phyloP scores from a whole-genome alignment of 179 eudicot genomes.

The Spergularia azorica region DNA sequence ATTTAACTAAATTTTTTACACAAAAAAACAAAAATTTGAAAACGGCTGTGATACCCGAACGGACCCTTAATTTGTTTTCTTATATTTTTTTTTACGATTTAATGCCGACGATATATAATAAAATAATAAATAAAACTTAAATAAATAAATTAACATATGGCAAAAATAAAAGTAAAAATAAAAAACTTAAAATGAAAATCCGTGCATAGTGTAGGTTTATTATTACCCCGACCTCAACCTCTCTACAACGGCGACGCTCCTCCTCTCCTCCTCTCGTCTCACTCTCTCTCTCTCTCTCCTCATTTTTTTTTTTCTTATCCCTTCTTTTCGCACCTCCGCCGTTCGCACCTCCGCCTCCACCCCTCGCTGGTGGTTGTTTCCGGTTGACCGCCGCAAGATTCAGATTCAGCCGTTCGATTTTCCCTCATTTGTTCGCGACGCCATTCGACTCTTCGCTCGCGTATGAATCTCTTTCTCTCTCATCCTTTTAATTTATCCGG shows the following conservation, averaged over 20 bases:
- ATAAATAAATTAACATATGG: too few relatives aligned
- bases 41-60: too few relatives aligned
- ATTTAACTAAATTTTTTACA: too few relatives aligned
- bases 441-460: background rate
- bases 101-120: too few relatives aligned
- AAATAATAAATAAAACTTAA: too few relatives aligned
- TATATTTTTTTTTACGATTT: too few relatives aligned
- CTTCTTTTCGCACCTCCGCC: background rate
- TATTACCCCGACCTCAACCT: background rate
- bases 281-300: background rate
- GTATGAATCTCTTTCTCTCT: background rate
- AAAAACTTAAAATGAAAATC: too few relatives aligned
- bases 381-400: background rate
- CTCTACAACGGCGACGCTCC: constrained; percentile 4
- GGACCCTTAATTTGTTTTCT: too few relatives aligned
- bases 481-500: background rate
- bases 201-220: background rate
- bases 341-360: too few relatives aligned
- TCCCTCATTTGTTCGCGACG: background rate
- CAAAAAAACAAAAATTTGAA: too few relatives aligned
- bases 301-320: background rate
- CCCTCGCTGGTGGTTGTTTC: background rate
- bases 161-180: too few relatives aligned
- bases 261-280: background rate
- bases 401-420: background rate